A percentile compares a stretch with the other conserved stretches of the same genome.
Evolutionary conservation across 345 rosid species (phyloP).

Genomic region (Chamaenerion angustifolium): DNA sequence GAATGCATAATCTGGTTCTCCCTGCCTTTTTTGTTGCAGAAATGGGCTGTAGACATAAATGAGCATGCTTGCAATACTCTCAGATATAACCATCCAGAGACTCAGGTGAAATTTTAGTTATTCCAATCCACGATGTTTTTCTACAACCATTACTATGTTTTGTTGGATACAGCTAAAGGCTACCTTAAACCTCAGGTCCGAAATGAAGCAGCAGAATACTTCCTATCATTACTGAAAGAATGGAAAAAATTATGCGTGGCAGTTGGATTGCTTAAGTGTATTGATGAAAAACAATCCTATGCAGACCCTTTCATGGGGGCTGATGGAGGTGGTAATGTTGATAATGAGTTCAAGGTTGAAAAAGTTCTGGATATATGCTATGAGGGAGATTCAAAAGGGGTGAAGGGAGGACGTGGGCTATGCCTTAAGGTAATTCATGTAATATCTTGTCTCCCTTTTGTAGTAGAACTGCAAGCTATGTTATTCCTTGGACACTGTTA

Average conservation of each 20-base stretch:
- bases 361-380: slow-evolving; percentile 29
- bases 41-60: slow-evolving; percentile 70
- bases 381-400: slow-evolving; percentile 33
- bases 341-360: slow-evolving; percentile 41
- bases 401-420: slow-evolving; percentile 18
- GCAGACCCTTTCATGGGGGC: slow-evolving; percentile 9
- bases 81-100: slow-evolving; percentile 43
- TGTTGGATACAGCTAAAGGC: not conserved
- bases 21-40: slow-evolving; percentile 16
- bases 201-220: slow-evolving; percentile 51
- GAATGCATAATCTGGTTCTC: not conserved
- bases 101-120: slow-evolving; percentile 23
- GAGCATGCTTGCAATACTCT: slow-evolving; percentile 43
- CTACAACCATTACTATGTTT: not conserved
- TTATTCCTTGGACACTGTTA: not conserved
- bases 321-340: slow-evolving; percentile 14
- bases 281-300: slow-evolving; percentile 11
- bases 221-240: slow-evolving; percentile 34
- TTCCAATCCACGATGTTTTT: not conserved
- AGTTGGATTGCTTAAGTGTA: slow-evolving; percentile 22
- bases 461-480: not conserved
- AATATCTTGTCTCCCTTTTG: no score
- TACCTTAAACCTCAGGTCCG: slow-evolving; percentile 32
- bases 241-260: slow-evolving; percentile 45
- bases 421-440: slow-evolving; percentile 34